Base-by-base conservation (phyloP, 2,329 filamentous ascomycete species). In the Ceratocystiopsis minuta region DNA sequence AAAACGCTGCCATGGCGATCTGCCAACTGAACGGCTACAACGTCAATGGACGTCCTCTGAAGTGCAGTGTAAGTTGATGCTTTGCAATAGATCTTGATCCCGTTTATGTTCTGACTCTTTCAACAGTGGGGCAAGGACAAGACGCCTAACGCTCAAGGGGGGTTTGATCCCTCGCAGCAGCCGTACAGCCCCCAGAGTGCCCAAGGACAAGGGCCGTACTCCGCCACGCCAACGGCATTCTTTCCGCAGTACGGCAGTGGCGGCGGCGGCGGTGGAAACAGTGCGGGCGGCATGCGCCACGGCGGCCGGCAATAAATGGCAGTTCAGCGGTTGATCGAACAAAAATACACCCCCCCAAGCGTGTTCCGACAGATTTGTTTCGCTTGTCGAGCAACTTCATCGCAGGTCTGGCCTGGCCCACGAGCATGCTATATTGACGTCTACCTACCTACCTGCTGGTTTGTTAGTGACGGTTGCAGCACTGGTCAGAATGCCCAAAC, bases 11-110 rank as follows among this genome's bases (percentile, higher is more conserved):
- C 42, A 94, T 94, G 81, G 86, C 87, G 32, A 98, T 98, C 55
- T 98, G 90, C 63, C 87, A 96, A 58, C 72, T 98, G 55, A 96
- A 88, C 54, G 88, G 88, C 31, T 98, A 96, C 66, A 92, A 95
- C 52, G 88, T 98, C 53, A 95, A 98, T 55, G 90, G 90, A 41
- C 79, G 90, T 50, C 90, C 90, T 41, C 64, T 98, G 52, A 98
- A 98, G 72, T 98, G 90, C 72, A 96, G 88, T 62, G 88, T 96
- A 80, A 66, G 88, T n/a, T 13, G 28, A 6, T 3, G 9, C n/a
- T 38, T 16, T 31, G 33, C 12, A 28, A 9, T 28, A 10, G 7
- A 28, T 28, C 18, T 6, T 14, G 4, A 14, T 12, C 32, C 5
- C 4, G 3, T 15, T 18, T 18, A n/a, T 20, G 3, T 7, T 16